These are phyloP conservation scores for Lactuca saligna DNA, from an alignment of 129 eudicot genomes.

Conservation along the genomic window DNA sequence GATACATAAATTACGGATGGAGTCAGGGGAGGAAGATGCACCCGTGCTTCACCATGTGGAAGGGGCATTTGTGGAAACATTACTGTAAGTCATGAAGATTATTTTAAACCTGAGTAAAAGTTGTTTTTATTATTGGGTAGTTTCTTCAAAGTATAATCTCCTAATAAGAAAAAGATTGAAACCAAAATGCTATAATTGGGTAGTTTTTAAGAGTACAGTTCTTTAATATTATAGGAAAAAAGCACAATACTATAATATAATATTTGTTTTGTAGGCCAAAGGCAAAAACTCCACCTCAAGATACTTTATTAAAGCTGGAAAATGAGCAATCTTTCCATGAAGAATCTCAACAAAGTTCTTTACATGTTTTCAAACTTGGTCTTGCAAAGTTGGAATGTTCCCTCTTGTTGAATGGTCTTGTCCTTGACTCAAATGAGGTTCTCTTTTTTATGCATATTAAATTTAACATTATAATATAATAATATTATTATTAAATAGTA, in stretches of 20 bases:
- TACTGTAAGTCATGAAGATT: constrained; percentile 55
- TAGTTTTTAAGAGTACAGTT: not conserved
- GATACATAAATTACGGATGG: constrained; percentile 69
- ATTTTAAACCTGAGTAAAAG: not conserved
- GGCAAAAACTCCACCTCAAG: constrained; percentile 82
- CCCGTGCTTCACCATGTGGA: constrained; percentile 85
- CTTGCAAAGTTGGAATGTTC: constrained; percentile 66
- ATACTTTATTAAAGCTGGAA: constrained; percentile 63
- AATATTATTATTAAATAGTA: not conserved
- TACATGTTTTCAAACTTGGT: constrained; percentile 80
- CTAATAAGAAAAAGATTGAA: not conserved
- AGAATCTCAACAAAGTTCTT: constrained; percentile 64
- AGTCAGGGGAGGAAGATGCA: constrained; percentile 67
- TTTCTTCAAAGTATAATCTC: not conserved
- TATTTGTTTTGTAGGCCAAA: constrained; percentile 48
- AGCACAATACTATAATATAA: not conserved
- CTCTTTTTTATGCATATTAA: constrained; percentile 1
- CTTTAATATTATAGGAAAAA: too few relatives aligned
- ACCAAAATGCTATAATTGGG: not conserved
- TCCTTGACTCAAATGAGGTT: constrained; percentile 75
- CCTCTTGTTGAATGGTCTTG: constrained; percentile 92
- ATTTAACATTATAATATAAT: constrained; percentile 1
- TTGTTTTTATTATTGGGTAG: not conserved
- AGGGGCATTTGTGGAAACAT: constrained; percentile 87
- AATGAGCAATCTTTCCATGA: constrained; percentile 66